Percentiles rank a stretch among this genome's conserved stretches.
These are phyloP conservation scores for Neofusicoccum sp. DNA, from an alignment of 2,329 filamentous ascomycete species.

Conservation along the genomic window DNA sequence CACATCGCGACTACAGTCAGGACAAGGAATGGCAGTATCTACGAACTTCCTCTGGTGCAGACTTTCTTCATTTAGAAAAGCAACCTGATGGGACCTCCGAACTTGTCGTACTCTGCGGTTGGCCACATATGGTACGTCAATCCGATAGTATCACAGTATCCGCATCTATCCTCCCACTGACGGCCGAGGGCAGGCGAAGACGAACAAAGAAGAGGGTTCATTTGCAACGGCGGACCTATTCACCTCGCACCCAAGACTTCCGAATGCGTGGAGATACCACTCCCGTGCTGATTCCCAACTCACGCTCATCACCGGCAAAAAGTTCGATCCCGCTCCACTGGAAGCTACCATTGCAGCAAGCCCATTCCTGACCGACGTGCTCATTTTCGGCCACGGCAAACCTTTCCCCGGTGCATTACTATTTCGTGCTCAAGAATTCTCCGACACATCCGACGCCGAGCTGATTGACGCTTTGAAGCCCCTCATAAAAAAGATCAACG, in stretches of 20 bases:
- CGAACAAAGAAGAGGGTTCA: conserved; percentile 61
- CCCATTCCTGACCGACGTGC: conserved; percentile 53
- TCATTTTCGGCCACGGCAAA: conserved; percentile 64
- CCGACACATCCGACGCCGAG: conserved; percentile 36
- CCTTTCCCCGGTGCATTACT: conserved; percentile 61
- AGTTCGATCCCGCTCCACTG: conserved; percentile 66
- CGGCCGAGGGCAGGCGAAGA: conserved; percentile 45
- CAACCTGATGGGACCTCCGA: conserved; percentile 52
- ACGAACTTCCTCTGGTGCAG: conserved; percentile 43
- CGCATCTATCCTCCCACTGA: neutral
- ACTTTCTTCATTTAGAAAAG: conserved; percentile 49
- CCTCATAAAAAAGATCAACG: conserved; percentile 52
- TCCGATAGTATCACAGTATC: too few species aligned
- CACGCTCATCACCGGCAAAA: conserved; percentile 67
- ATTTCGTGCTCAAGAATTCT: conserved; percentile 45
- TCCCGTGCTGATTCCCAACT: conserved; percentile 64
- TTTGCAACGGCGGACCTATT: conserved; percentile 68
- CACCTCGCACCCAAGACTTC: conserved; percentile 53
- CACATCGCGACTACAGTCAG: conserved; percentile 55
- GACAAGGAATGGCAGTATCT: conserved; percentile 67
- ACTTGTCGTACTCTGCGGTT: conserved; percentile 57
- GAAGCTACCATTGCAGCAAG: conserved; percentile 58
- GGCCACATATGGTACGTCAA: conserved; percentile 55
- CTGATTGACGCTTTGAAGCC: conserved; percentile 49
- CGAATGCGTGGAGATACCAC: conserved; percentile 64